Conservation (phyloP, 768 basidiomycete species). For the Mrakia frigida region DNA sequence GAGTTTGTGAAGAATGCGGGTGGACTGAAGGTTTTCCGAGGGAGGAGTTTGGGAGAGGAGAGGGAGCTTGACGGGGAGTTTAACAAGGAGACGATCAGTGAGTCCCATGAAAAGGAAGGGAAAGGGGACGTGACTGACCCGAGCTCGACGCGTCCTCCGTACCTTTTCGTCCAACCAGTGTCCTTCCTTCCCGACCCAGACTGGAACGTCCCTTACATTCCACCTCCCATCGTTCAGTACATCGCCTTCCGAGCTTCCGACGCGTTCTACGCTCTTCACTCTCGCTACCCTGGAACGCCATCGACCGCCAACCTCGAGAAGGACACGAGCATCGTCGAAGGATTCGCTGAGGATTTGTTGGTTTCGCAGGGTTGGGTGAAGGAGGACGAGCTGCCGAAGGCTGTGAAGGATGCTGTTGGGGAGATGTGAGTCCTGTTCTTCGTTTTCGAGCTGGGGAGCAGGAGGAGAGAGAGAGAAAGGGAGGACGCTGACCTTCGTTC, state of each 20-base stretch:
- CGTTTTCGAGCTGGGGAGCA: background rate
- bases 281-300: slow-evolving; percentile 41
- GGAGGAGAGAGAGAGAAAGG: too few relatives aligned
- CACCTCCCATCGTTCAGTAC: slow-evolving; percentile 40
- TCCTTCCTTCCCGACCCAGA: slow-evolving; percentile 30
- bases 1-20: slow-evolving; percentile 47
- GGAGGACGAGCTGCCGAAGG: slow-evolving; percentile 27
- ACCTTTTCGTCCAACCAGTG: background rate
- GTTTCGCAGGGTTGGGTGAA: slow-evolving; percentile 13
- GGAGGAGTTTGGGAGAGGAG: slow-evolving; percentile 41
- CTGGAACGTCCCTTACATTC: slow-evolving; percentile 31
- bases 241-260: slow-evolving; percentile 43
- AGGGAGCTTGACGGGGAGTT: slow-evolving; percentile 14
- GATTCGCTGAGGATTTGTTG: slow-evolving; percentile 9
- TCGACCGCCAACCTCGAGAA: slow-evolving; percentile 3
- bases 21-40: slow-evolving; percentile 43
- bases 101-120: slow-evolving; percentile 19
- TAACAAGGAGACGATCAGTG: slow-evolving; percentile 40
- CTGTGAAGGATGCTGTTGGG: slow-evolving; percentile 47
- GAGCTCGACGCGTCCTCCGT: too few relatives aligned
- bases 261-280: slow-evolving; percentile 38
- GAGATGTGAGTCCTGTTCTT: slow-evolving; percentile 36
- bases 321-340: slow-evolving; percentile 13
- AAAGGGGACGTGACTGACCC: background rate
- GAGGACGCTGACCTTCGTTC: background rate